Conservation (phyloP, 371 early-diverging fungal genomes). For the Mortierella sp. region DNA sequence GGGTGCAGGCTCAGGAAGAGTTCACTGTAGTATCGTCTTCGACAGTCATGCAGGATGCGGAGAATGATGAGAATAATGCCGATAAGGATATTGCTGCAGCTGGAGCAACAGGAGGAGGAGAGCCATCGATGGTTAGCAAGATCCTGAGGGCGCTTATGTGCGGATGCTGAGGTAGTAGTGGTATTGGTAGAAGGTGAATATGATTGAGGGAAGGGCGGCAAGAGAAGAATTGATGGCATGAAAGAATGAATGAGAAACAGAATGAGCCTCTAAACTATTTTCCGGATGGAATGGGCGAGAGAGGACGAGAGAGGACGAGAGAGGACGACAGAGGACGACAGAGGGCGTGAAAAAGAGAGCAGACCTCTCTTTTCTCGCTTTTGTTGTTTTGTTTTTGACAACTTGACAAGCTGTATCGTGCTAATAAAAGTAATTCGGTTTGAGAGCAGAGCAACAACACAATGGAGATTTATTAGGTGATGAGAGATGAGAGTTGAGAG, state of each 20-base stretch:
- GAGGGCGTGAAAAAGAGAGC: too few species aligned
- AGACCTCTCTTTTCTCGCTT: too few species aligned
- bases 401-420: too few species aligned
- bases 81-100: background rate
- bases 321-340: too few species aligned
- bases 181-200: background rate
- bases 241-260: background rate
- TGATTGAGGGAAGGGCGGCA: background rate
- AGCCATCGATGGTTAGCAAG: background rate
- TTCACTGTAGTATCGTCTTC: background rate
- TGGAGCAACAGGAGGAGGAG: background rate
- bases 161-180: background rate
- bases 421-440: too few species aligned
- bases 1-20: background rate
- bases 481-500: background rate
- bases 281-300: background rate
- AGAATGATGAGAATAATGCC: background rate
- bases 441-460: too few species aligned
- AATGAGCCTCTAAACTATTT: constrained; percentile 1
- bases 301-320: background rate
- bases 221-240: background rate
- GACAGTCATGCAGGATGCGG: background rate
- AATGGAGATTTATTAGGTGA: background rate
- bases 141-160: background rate
- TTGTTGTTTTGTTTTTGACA: too few species aligned